Percentiles rank a stretch among this genome's conserved stretches.
These are phyloP conservation scores for Inosperma sp. DNA, from an alignment of 768 basidiomycete species.

Conservation along the genomic window DNA sequence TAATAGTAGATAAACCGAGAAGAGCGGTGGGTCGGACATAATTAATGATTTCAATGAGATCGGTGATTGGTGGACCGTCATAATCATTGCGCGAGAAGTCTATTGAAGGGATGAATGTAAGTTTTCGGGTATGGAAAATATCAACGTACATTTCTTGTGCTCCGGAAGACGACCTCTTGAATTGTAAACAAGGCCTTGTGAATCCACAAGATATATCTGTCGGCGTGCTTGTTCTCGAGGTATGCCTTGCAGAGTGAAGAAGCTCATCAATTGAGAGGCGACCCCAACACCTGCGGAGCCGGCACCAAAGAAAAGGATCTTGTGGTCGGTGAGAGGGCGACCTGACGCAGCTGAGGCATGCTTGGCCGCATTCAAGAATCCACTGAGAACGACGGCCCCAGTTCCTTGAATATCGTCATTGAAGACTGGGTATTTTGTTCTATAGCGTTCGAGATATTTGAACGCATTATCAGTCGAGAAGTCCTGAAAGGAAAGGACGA, in stretches of 20 bases:
- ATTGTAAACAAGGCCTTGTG: slow-evolving; percentile 79
- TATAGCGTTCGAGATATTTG: slow-evolving; percentile 72
- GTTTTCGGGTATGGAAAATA: neutral
- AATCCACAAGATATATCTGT: slow-evolving; percentile 81
- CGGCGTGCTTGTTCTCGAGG: slow-evolving; percentile 70
- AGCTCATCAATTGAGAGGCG: slow-evolving; percentile 81
- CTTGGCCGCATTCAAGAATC: slow-evolving; percentile 84
- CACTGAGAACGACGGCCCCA: slow-evolving; percentile 86
- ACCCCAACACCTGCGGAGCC: slow-evolving; percentile 93
- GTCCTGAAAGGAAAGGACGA: slow-evolving; percentile 44
- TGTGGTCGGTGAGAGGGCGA: slow-evolving; percentile 61
- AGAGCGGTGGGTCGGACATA: slow-evolving; percentile 86
- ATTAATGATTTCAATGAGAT: slow-evolving; percentile 72
- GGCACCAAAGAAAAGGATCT: slow-evolving; percentile 89
- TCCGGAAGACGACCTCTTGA: slow-evolving; percentile 69
- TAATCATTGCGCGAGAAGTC: slow-evolving; percentile 84
- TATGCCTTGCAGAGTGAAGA: slow-evolving; percentile 80
- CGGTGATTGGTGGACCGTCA: slow-evolving; percentile 64
- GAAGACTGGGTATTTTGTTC: slow-evolving; percentile 72
- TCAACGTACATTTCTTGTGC: slow-evolving; percentile 71
- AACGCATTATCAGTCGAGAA: slow-evolving; percentile 93
- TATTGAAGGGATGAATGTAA: slow-evolving; percentile 21
- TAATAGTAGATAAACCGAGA: slow-evolving; percentile 84
- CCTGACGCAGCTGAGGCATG: slow-evolving; percentile 71
- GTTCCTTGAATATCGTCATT: slow-evolving; percentile 93